Base-by-base conservation (phyloP, 2,329 filamentous ascomycete species). In the Trichoderma simmonsii region DNA sequence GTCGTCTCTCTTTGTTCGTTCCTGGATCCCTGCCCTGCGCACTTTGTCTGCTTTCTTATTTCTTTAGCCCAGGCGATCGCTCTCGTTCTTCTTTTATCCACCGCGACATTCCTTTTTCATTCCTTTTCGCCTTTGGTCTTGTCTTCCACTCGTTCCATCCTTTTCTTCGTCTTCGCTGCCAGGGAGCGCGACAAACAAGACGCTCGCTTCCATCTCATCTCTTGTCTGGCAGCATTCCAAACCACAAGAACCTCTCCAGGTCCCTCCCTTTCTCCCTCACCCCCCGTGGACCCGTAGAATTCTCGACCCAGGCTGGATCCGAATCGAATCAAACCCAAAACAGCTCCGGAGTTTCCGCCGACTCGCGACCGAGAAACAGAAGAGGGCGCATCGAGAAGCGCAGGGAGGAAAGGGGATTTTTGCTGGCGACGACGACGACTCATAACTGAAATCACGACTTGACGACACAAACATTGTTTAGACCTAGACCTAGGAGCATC, bases 11-110 rank as follows among this genome's bases (percentile, higher is more conserved):
- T 61, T 54, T 36, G 34, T 36, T 36, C 14, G 28, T 62, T 51
- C 36, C 57, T n/a, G 39, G 36, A 70, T 70, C 66, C 66, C 66
- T 70, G 66, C 12, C 36, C 21, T 59, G 64, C 51, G 57, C 57
- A 70, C 66, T 61, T 51, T 51, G 56, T 69, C 39, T 62, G 56
- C 48, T 54, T 68, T 70, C 66, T 70, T 70, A 70, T 70, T 70
- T 70, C 66, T 70, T 28, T 70, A 70, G 66, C 36, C 57, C 66
- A 70, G 66, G 51, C 66, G 66, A 70, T 70, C 66, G 66, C 66
- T 70, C 39, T 62, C 66, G 24, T 57, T 59, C 56, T 61, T 51
- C 39, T 14, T 54, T 62, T 70, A 70, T 28, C 66, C 66, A 70
- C 66, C 43, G 28, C 39, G n/a, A 61, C 57, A 48, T 51, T 70